phyloP scores from a whole-genome alignment of 371 early-diverging fungal genomes.

The Sporodiniella umbellata region DNA sequence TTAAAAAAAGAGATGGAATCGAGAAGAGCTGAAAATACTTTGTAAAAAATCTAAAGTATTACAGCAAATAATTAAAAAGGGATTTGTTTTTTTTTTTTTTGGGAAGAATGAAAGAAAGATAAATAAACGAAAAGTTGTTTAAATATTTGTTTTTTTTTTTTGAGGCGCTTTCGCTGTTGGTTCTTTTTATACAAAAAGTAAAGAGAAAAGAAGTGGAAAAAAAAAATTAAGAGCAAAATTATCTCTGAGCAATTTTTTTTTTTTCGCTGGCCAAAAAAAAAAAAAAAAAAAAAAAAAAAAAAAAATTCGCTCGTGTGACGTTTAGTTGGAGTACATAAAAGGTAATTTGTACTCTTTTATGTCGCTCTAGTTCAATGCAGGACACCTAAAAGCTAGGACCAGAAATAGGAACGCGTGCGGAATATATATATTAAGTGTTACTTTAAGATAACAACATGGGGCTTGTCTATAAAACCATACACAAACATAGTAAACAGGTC shows the following conservation, averaged over 20 bases:
- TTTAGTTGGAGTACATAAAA: not conserved
- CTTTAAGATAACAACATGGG: too few relatives aligned
- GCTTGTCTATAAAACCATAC: too few relatives aligned
- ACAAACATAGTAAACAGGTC: too few relatives aligned
- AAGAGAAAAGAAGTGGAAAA: too few relatives aligned
- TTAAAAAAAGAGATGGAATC: conserved; percentile 15
- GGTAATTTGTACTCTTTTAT: not conserved
- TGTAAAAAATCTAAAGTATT: conserved; percentile 20
- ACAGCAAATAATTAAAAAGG: conserved; percentile 12
- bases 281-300: not conserved
- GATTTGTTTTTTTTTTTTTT: not conserved
- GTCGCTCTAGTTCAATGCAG: not conserved
- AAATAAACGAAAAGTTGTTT: not conserved
- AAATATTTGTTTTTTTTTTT: conserved; percentile 2
- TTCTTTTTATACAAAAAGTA: not conserved
- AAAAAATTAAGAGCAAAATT: not conserved
- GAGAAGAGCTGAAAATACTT: conserved; percentile 27
- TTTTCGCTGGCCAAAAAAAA: not conserved
- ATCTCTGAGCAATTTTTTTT: conserved; percentile 1
- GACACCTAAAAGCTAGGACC: not conserved
- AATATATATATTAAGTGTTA: too few relatives aligned
- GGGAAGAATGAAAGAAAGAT: not conserved
- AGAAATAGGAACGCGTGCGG: too few relatives aligned
- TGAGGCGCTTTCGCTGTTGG: conserved; percentile 19
- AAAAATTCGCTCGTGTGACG: not conserved